Conservation (phyloP, 306 rosid genomes). For the Cucumis melo region DNA sequence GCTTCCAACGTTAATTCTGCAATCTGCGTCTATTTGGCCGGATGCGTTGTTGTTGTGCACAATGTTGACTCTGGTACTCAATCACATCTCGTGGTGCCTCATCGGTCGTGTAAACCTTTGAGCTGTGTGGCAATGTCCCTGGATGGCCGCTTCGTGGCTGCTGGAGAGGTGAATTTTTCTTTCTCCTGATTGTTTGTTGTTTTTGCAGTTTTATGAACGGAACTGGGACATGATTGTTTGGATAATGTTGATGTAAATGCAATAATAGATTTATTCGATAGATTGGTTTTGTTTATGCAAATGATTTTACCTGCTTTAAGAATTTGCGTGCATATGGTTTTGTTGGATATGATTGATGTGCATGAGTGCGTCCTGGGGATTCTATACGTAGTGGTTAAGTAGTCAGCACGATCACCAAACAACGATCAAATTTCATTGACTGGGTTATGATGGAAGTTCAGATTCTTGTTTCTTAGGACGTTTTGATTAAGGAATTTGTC, state of each 20-base stretch:
- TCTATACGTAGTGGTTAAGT: not conserved
- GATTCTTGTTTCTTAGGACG: not conserved
- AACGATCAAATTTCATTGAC: not conserved
- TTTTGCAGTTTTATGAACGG: not conserved
- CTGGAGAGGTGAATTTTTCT: slow-evolving; percentile 45
- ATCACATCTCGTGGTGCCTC: slow-evolving; percentile 48
- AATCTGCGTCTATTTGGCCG: slow-evolving; percentile 47
- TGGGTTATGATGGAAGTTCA: not conserved
- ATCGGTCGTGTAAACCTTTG: slow-evolving; percentile 44
- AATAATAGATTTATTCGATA: not conserved
- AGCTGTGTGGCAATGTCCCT: slow-evolving; percentile 54
- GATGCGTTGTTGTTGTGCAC: slow-evolving; percentile 54
- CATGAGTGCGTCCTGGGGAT: not conserved
- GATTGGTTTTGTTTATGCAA: not conserved
- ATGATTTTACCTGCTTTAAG: not conserved
- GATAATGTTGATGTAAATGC: not conserved
- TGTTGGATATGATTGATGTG: not conserved
- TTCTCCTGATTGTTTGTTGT: not conserved
- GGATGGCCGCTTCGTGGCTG: slow-evolving; percentile 53
- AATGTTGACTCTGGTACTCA: slow-evolving; percentile 38
- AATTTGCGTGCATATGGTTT: not conserved
- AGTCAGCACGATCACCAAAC: not conserved
- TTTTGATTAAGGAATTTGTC: not conserved
- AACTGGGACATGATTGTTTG: not conserved
- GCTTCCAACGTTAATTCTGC: slow-evolving; percentile 31